Percentiles rank a stretch among this genome's conserved stretches.
Evolutionary conservation across 1,139 yeast species (phyloP).

Genomic region (Taphrina deformans): DNA sequence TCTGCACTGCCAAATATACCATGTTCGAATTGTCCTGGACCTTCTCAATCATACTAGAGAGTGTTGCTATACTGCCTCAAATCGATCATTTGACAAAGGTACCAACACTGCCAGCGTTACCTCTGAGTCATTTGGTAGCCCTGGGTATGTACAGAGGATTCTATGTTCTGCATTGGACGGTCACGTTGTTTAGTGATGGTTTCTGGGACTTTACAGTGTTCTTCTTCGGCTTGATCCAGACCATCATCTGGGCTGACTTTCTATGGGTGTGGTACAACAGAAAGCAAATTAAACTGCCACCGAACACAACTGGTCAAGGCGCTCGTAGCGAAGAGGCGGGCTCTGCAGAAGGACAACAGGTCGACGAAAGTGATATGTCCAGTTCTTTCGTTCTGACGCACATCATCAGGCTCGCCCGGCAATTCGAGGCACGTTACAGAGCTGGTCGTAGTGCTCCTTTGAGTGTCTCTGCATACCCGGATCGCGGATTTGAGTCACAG

Average conservation of each 20-base stretch:
- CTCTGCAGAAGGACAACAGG: constrained; percentile 3
- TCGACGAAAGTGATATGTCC: constrained; percentile 24
- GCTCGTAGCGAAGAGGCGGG: constrained; percentile 13
- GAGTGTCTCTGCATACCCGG: constrained; percentile 29
- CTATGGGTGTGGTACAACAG: constrained; percentile 62
- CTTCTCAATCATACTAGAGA: constrained; percentile 80
- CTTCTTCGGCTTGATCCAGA: constrained; percentile 79
- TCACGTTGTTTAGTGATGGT: constrained; percentile 69
- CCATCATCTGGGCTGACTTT: constrained; percentile 86
- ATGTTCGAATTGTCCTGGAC: constrained; percentile 58
- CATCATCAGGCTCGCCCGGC: constrained; percentile 11
- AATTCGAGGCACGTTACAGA: constrained; percentile 7
- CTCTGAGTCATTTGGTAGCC: constrained; percentile 93
- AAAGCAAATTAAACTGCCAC: constrained; percentile 26
- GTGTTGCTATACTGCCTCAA: constrained; percentile 90
- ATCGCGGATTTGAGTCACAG: neutral
- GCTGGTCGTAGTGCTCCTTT: constrained; percentile 6
- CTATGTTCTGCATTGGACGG: constrained; percentile 92
- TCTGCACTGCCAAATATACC: constrained; percentile 67
- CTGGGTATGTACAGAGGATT: constrained; percentile 87
- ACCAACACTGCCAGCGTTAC: constrained; percentile 83
- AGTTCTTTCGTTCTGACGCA: constrained; percentile 29
- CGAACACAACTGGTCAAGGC: constrained; percentile 7
- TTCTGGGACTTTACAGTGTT: constrained; percentile 71
- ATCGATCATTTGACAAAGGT: constrained; percentile 83